Conservation (phyloP, 2,329 filamentous ascomycete genomes). For the Triangularia setosa region DNA sequence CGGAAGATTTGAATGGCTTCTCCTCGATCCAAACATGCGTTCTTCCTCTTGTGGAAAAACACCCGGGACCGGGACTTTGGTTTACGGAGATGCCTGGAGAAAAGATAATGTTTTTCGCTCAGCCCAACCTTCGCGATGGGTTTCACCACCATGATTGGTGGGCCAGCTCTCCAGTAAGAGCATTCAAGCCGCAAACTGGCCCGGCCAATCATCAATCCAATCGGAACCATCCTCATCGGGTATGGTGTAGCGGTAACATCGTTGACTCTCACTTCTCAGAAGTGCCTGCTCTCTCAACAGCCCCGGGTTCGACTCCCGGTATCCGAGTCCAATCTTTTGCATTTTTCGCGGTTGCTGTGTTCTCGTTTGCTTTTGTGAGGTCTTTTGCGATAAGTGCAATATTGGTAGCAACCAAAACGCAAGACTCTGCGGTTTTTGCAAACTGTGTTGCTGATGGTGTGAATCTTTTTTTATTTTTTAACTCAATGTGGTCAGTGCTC, state of each 20-base stretch:
- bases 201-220: background rate
- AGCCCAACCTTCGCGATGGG: background rate
- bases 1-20: background rate
- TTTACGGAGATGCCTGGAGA: too few species aligned
- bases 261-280: conserved; percentile 19
- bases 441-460: too few species aligned
- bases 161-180: background rate
- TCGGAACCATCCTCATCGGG: conserved; percentile 14
- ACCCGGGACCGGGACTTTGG: background rate
- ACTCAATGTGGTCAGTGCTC: background rate
- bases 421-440: too few species aligned
- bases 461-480: background rate
- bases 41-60: background rate
- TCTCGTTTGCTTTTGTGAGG: background rate
- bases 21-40: background rate
- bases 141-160: background rate
- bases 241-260: conserved; percentile 21
- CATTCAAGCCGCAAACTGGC: background rate
- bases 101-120: too few species aligned
- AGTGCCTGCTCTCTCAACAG: conserved; percentile 14
- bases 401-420: too few species aligned
- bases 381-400: background rate
- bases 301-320: conserved; percentile 19
- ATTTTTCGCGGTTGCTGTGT: background rate
- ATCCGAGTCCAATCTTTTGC: conserved; percentile 10